Evolutionary conservation across 345 rosid species (phyloP).

Genomic region (Firmiana major): DNA sequence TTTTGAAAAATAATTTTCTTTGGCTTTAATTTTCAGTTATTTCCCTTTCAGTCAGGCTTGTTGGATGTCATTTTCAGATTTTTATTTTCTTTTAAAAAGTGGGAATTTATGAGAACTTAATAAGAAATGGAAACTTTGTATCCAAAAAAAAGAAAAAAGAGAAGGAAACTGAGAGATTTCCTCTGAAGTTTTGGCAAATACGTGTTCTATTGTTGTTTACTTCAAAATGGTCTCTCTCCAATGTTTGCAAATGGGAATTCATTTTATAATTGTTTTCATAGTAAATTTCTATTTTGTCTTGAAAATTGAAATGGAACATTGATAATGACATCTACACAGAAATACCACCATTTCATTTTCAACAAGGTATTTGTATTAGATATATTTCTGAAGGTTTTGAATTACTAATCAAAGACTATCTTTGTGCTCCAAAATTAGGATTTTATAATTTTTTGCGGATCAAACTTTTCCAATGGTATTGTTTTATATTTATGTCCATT

Average conservation of each 20-base stretch:
- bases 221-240: background rate
- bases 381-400: background rate
- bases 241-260: background rate
- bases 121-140: background rate
- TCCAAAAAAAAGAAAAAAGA: background rate
- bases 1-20: background rate
- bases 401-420: background rate
- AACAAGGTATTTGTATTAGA: background rate
- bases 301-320: background rate
- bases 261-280: background rate
- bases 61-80: background rate
- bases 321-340: background rate
- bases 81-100: background rate
- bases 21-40: background rate
- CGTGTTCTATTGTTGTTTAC: background rate
- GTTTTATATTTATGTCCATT: background rate
- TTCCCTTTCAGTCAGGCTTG: background rate
- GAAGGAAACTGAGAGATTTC: background rate
- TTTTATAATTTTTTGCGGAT: background rate
- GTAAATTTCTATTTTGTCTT: background rate
- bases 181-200: background rate
- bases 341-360: background rate
- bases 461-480: background rate
- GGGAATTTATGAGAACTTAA: background rate
- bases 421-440: background rate